Conservation (phyloP, 1,284 basidiomycete species). For the Rhodotorula sp. region DNA sequence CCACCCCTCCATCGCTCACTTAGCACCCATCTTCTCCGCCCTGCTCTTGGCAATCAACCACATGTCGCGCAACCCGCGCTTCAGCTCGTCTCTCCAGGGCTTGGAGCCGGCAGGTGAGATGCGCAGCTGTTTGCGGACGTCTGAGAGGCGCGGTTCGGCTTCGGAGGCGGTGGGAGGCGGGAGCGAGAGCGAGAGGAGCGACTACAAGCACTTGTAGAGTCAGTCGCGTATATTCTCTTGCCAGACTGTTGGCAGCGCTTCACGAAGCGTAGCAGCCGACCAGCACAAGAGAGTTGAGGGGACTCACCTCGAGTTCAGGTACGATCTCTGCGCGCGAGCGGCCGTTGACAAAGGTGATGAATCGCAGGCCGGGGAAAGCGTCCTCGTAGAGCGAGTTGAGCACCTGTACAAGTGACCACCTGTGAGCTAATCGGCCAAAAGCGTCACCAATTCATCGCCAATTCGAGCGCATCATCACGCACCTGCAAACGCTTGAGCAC, state of each 20-base stretch:
- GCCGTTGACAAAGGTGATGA: conserved; percentile 88
- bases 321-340: conserved; percentile 68
- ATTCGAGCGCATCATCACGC: conserved; percentile 1
- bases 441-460: not conserved
- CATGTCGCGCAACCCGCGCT: conserved; percentile 69
- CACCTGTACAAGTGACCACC: conserved; percentile 11
- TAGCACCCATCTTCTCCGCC: conserved; percentile 28
- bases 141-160: conserved; percentile 51
- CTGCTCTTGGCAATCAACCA: conserved; percentile 72
- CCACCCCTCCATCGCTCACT: not conserved
- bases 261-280: too few species aligned
- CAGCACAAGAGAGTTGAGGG: too few species aligned
- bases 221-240: too few species aligned
- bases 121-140: conserved; percentile 46
- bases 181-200: conserved; percentile 52
- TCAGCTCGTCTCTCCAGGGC: conserved; percentile 64
- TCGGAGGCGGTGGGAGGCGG: conserved; percentile 46
- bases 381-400: conserved; percentile 76
- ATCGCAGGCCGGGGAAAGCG: conserved; percentile 70
- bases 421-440: not conserved
- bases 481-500: conserved; percentile 43
- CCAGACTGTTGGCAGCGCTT: not conserved
- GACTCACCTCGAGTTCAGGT: conserved; percentile 66
- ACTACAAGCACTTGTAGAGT: too few species aligned
- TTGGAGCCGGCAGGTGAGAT: conserved; percentile 40